phyloP scores from a whole-genome alignment of 352 stramenopile genomes.

The Globisporangium iwayamae region DNA sequence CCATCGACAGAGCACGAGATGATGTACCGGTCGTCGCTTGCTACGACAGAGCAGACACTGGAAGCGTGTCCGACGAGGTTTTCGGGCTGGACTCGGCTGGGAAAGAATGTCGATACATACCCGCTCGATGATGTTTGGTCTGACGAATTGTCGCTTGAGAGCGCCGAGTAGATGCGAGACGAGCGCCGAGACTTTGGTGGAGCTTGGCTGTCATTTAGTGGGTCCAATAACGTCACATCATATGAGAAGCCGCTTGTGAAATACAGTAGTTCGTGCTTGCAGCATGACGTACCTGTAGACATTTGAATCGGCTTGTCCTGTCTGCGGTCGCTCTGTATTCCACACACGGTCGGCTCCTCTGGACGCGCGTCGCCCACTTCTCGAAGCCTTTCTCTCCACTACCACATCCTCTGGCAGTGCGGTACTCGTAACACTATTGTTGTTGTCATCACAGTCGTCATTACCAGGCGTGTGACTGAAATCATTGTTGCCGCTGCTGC shows the following conservation, averaged over 20 bases:
- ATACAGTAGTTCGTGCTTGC: neutral
- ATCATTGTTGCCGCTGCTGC: neutral
- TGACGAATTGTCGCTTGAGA: neutral
- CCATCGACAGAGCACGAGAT: constrained; percentile 65
- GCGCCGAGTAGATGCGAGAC: constrained; percentile 4
- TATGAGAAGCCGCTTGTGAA: too few species aligned
- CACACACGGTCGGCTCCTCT: neutral
- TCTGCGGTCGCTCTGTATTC: neutral
- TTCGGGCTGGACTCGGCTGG: constrained; percentile 22
- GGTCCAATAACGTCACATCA: neutral
- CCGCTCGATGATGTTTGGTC: neutral
- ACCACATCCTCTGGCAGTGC: neutral
- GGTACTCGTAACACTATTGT: neutral
- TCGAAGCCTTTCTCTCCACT: neutral
- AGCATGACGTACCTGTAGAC: neutral
- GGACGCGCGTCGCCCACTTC: constrained; percentile 4
- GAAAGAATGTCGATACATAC: neutral
- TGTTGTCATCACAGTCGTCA: constrained; percentile 1
- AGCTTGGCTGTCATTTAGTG: neutral
- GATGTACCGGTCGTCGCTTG: constrained; percentile 53
- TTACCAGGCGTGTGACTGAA: neutral
- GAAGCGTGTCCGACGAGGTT: constrained; percentile 60
- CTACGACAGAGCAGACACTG: constrained; percentile 51
- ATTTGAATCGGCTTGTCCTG: neutral
- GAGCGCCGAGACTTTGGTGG: constrained; percentile 11